A percentile compares a stretch with the other conserved stretches of the same genome.
Conservation (phyloP, 495 filamentous ascomycete genomes). For the Annulohypoxylon bovei region DNA sequence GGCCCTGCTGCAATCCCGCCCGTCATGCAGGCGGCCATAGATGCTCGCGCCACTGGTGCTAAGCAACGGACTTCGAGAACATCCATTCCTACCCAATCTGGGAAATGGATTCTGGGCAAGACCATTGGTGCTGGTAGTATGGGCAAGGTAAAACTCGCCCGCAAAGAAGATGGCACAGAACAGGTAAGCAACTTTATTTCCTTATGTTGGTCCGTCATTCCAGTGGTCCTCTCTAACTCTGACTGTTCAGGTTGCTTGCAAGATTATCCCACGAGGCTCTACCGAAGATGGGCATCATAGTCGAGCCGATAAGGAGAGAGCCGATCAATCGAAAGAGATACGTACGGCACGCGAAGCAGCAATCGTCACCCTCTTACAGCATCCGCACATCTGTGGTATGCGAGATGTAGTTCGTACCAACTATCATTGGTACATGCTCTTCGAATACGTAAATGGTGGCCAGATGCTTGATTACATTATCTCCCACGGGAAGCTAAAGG, state of each 20-base stretch:
- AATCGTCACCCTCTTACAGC: constrained; percentile 93
- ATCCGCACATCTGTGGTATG: constrained; percentile 97
- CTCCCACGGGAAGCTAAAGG: constrained; percentile 94
- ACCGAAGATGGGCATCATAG: constrained; percentile 79
- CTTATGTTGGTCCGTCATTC: neutral
- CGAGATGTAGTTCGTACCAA: constrained; percentile 93
- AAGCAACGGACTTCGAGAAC: constrained; percentile 73
- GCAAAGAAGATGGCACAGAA: constrained; percentile 81
- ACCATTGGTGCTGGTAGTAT: constrained; percentile 98
- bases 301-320: constrained; percentile 81
- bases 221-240: constrained; percentile 18
- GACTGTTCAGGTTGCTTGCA: constrained; percentile 81
- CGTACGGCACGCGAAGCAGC: constrained; percentile 95
- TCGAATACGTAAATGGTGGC: constrained; percentile 98
- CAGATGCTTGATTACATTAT: constrained; percentile 99
- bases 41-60: constrained; percentile 55
- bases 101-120: constrained; percentile 93
- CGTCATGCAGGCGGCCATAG: constrained; percentile 56
- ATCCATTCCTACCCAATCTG: constrained; percentile 82
- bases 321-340: constrained; percentile 96
- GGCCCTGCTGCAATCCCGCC: constrained; percentile 57
- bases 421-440: constrained; percentile 99
- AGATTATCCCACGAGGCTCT: constrained; percentile 92
- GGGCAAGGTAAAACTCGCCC: constrained; percentile 92
- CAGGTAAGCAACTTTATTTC: constrained; percentile 64